These are phyloP conservation scores for Glaciozyma antarctica DNA, from an alignment of 768 basidiomycete genomes.

Conservation along the genomic window DNA sequence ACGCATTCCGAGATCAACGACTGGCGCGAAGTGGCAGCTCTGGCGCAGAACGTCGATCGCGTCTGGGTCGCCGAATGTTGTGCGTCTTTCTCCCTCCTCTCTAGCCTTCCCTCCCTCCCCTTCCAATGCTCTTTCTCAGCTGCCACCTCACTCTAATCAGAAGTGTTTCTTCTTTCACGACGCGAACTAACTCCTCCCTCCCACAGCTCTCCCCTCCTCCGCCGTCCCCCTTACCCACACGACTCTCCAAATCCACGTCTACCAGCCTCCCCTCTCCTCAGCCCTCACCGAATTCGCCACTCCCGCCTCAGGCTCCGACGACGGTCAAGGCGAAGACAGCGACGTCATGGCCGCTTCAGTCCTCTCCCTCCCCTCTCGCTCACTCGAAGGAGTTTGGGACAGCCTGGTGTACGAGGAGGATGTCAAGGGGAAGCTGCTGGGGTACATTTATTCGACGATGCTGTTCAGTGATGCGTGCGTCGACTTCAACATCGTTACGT, in stretches of 20 bases:
- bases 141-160: too few relatives aligned
- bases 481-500: slow-evolving; percentile 69
- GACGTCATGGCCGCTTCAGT: slow-evolving; percentile 80
- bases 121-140: too few relatives aligned
- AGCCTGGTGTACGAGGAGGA: slow-evolving; percentile 69
- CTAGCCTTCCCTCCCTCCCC: too few relatives aligned
- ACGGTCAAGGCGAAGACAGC: slow-evolving; percentile 53
- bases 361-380: slow-evolving; percentile 71
- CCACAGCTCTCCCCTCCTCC: slow-evolving; percentile 1
- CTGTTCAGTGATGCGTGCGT: slow-evolving; percentile 65
- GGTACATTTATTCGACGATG: slow-evolving; percentile 85
- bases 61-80: slow-evolving; percentile 57
- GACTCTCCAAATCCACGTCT: slow-evolving; percentile 70
- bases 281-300: slow-evolving; percentile 53
- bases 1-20: slow-evolving; percentile 63
- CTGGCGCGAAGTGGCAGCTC: slow-evolving; percentile 65
- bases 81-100: slow-evolving; percentile 31
- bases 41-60: slow-evolving; percentile 64
- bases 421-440: slow-evolving; percentile 76
- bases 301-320: slow-evolving; percentile 9
- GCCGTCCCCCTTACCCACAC: slow-evolving; percentile 13
- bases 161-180: not conserved
- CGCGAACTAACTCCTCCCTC: not conserved
- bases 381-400: slow-evolving; percentile 83
- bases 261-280: slow-evolving; percentile 65